These are phyloP conservation scores for Pythium phragmitis DNA, from an alignment of 352 stramenopile species.

Conservation along the genomic window DNA sequence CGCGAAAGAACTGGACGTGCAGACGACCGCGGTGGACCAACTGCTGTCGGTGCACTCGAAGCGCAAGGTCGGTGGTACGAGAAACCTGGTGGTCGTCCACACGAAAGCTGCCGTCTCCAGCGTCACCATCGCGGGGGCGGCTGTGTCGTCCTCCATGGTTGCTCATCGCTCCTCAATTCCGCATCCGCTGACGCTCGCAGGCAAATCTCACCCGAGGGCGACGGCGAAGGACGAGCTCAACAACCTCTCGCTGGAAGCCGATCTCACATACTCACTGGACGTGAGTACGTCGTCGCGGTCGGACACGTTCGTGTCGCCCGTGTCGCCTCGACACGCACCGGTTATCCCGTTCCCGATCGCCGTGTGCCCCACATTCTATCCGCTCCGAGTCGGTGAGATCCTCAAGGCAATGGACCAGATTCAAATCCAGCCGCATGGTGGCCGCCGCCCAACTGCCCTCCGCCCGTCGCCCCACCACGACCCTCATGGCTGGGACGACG, in stretches of 20 bases:
- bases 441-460: background rate
- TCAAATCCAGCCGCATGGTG: constrained; percentile 25
- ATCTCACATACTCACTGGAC: constrained; percentile 36
- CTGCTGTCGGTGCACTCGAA: constrained; percentile 14
- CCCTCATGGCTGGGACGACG: constrained; percentile 44
- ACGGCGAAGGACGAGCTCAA: constrained; percentile 39
- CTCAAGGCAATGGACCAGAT: constrained; percentile 40
- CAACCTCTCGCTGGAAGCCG: constrained; percentile 30
- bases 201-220: background rate
- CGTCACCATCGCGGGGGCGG: background rate
- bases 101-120: constrained; percentile 13
- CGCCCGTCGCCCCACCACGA: background rate
- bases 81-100: constrained; percentile 6
- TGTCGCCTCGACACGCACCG: constrained; percentile 2
- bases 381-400: constrained; percentile 38
- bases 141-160: background rate
- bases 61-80: constrained; percentile 17
- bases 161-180: constrained; percentile 3
- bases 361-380: constrained; percentile 49
- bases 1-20: constrained; percentile 20
- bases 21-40: constrained; percentile 24
- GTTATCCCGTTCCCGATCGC: constrained; percentile 18
- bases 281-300: constrained; percentile 18
- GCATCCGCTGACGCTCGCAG: constrained; percentile 8
- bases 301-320: constrained; percentile 1